Evolutionary conservation across 768 basidiomycete genomes (phyloP).

Genomic region (Lentinula aciculospora): DNA sequence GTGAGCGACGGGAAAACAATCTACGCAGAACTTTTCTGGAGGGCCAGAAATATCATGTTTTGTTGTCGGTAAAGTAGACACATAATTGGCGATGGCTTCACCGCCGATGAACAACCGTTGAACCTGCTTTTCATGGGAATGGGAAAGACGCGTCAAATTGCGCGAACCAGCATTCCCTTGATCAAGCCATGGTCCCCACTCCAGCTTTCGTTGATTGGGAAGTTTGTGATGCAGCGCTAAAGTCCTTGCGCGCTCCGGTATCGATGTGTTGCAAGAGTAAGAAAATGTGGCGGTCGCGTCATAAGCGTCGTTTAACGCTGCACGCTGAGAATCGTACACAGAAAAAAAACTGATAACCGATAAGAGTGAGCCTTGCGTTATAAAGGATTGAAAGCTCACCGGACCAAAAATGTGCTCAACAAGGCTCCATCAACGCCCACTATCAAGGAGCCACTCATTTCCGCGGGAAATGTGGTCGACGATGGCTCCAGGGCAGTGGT

Average conservation of each 20-base stretch:
- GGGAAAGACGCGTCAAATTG: slow-evolving; percentile 66
- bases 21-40: slow-evolving; percentile 80
- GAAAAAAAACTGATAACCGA: slow-evolving; percentile 68
- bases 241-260: slow-evolving; percentile 73
- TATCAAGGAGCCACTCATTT: slow-evolving; percentile 69
- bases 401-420: slow-evolving; percentile 73
- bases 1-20: slow-evolving; percentile 73
- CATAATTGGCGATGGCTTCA: slow-evolving; percentile 54
- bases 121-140: slow-evolving; percentile 55
- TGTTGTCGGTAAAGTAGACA: slow-evolving; percentile 66
- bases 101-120: slow-evolving; percentile 69
- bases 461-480: slow-evolving; percentile 72
- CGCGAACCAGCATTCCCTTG: slow-evolving; percentile 59
- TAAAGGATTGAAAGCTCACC: slow-evolving; percentile 37
- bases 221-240: slow-evolving; percentile 64
- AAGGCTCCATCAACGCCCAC: slow-evolving; percentile 65
- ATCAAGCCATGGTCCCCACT: slow-evolving; percentile 69
- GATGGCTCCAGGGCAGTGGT: slow-evolving; percentile 33
- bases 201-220: slow-evolving; percentile 80
- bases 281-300: slow-evolving; percentile 88
- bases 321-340: slow-evolving; percentile 73
- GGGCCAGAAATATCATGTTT: slow-evolving; percentile 78
- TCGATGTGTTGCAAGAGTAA: slow-evolving; percentile 77
- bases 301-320: slow-evolving; percentile 65
- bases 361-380: slow-evolving; percentile 9